Evolutionary conservation across 345 rosid species (phyloP), one percentile per base, ranked within the genome.

Genomic region (Acer yangbiense): DNA sequence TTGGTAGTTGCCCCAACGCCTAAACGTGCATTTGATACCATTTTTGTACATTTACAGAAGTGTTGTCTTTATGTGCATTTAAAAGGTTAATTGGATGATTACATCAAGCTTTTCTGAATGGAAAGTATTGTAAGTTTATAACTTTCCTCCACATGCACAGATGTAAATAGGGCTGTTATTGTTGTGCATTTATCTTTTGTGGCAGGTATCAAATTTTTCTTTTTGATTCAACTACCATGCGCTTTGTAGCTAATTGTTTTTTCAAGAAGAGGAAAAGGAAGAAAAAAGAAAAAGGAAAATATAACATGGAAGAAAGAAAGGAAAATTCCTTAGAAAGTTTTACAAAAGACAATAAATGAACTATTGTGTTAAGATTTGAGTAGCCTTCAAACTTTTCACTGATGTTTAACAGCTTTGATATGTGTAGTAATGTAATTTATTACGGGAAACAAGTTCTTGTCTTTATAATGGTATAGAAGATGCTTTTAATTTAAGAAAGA

Each of bases 351-450:
- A 39, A n/a, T 39, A 1, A 73, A 39, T 13, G 55, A 57, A 18
- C 29, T 13, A 44, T 71, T 71, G 39, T 57, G 50, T n/a, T 32
- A 57, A 35, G 39, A 35, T n/a, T 73, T 4, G 44, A 61, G 76
- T 16, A 44, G 76, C 12, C 55, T 23, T 62, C 43, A 23, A n/a
- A 32, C 55, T 69, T 69, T 50, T 43, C n/a, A 57, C 32, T 41
- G 52, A 21, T 72, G 75, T 27, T 41, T 72, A 21, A n/a, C n/a
- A 41, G 41, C 52, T 60, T 11, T 57, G 44, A 58, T 29, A 39
- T 64, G n/a, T 9, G 13, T 6, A n/a, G 50, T 72, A 20, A 58
- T 72, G 29, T 10, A 57, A 35, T n/a, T 73, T 60, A 12, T 23
- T 7, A 7, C 23, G 10, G 69, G 23, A 9, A 17, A 54, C 2